Evolutionary conservation across 768 basidiomycete genomes (phyloP), one percentile per base, ranked within the genome.

Genomic region (Boletus sp.): DNA sequence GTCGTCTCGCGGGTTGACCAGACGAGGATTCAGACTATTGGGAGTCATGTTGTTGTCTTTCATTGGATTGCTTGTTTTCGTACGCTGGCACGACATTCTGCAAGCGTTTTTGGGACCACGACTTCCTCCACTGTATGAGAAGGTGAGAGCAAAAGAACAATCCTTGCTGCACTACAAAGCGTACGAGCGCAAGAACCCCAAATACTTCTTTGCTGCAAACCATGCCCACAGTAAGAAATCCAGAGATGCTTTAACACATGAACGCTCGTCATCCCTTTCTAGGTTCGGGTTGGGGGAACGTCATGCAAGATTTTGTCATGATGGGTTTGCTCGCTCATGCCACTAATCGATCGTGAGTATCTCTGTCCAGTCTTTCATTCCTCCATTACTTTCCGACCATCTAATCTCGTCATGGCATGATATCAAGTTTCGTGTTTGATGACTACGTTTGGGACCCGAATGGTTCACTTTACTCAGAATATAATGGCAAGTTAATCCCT

Each of bases 131-230:
- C 54, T 79, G 10, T 82, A 77, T 55, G 64, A 72, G 27, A 56
- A 64, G 21, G 75, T 70, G 47, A 70, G 70, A 33, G 63, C 63
- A 47, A 67, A 68, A 8, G 81, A 82, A 56, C 65, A 70, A 4
- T 54, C 52, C 2, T 58, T 82, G 1, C 69, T 74, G 0, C 80
- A 82, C 51, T 78, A 80, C 55, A 57, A 70, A 30, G 50, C 58
- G 3, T 68, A 77, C 10, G 67, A 77, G 19, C 46, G 8, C 37
- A 74, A 72, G 19, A 54, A 64, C 21, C 64, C 71, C 15, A 75
- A 72, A 53, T 83, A 77, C 56, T 61, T 84, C 9, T 79, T 74
- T 62, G 62, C 78, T 30, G 74, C 77, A 4, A 81, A 80, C 52
- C 79, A 82, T 59, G 74, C 65, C 0, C 64, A 67, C 50, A 65